A percentile compares a stretch with the other conserved stretches of the same genome.
Conservation (phyloP, 768 basidiomycete genomes). For the Suillus variegatus region DNA sequence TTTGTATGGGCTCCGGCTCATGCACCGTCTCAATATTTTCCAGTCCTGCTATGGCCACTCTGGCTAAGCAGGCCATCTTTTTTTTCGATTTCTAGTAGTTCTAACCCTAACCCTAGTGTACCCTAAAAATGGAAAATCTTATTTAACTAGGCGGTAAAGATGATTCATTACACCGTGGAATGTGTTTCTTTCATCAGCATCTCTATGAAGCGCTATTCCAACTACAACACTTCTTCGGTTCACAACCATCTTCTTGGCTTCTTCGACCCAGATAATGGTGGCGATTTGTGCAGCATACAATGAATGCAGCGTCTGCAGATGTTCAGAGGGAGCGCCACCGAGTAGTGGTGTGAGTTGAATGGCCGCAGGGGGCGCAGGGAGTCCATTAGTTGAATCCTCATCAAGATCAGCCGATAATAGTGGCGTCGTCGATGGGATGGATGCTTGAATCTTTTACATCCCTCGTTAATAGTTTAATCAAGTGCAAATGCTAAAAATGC, state of each 20-base stretch:
- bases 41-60: constrained; percentile 64
- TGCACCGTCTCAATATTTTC: constrained; percentile 83
- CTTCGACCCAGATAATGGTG: constrained; percentile 73
- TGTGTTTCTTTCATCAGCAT: constrained; percentile 40
- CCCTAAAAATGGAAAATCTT: neutral
- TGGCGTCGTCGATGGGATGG: constrained; percentile 63
- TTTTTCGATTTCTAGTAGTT: constrained; percentile 19
- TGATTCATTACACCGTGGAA: constrained; percentile 55
- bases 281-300: constrained; percentile 88
- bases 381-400: constrained; percentile 31
- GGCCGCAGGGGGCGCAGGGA: constrained; percentile 68
- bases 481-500: constrained; percentile 17
- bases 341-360: constrained; percentile 78
- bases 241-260: constrained; percentile 41
- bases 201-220: constrained; percentile 65
- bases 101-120: constrained; percentile 32
- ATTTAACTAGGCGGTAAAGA: constrained; percentile 37
- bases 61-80: constrained; percentile 47
- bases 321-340: constrained; percentile 69
- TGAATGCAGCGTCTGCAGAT: constrained; percentile 70
- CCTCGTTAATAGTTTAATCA: constrained; percentile 1
- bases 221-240: constrained; percentile 66
- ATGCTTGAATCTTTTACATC: constrained; percentile 70
- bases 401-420: constrained; percentile 35
- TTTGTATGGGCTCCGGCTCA: constrained; percentile 66